Conservation (phyloP, 257 asterid species). For the Nicotiana sylvestris region DNA sequence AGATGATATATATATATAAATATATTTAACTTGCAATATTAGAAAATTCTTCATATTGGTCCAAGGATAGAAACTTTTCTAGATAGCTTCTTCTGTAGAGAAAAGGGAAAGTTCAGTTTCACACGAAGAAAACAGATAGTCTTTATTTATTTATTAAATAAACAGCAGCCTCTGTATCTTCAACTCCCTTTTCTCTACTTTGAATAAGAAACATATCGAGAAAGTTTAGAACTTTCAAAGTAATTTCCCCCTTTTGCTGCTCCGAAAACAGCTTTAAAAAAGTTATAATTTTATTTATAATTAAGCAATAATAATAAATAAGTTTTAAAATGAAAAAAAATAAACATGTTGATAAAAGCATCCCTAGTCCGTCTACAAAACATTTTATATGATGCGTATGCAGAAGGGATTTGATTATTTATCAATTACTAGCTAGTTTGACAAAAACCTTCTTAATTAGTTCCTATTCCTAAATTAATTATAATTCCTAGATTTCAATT, state of each 20-base stretch:
- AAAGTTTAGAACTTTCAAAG: not conserved
- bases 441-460: too few relatives aligned
- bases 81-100: not conserved
- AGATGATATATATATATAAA: not conserved
- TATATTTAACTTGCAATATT: not conserved
- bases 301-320: not conserved
- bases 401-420: too few relatives aligned
- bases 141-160: not conserved
- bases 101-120: slow-evolving; percentile 9
- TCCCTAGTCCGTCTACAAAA: not conserved
- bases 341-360: not conserved
- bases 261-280: not conserved
- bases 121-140: not conserved
- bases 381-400: too few relatives aligned
- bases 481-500: too few relatives aligned
- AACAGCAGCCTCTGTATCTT: not conserved
- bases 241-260: not conserved
- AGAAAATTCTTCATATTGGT: not conserved
- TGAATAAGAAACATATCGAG: not conserved
- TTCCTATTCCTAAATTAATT: too few relatives aligned
- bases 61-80: not conserved
- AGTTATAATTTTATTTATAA: not conserved
- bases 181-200: not conserved
- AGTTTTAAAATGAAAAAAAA: not conserved
- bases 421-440: too few relatives aligned